Conservation (phyloP, 306 rosid genomes). For the Quercus agrifolia region DNA sequence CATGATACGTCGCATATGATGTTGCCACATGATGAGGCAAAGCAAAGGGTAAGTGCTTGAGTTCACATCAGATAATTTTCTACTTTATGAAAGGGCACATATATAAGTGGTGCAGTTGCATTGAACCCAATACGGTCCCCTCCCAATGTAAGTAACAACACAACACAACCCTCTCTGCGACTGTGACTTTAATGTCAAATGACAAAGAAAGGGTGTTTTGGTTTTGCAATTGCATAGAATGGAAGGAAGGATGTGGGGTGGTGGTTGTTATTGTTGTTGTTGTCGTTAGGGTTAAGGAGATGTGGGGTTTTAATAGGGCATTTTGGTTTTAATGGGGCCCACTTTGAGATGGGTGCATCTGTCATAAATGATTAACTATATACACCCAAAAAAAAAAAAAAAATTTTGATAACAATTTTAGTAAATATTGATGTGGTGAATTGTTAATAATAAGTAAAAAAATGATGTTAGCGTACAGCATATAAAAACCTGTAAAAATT, state of each 20-base stretch:
- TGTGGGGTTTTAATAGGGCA: slow-evolving; percentile 23
- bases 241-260: slow-evolving; percentile 34
- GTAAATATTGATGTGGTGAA: too few species aligned
- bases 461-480: fast-evolving
- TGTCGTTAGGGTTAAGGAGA: slow-evolving; percentile 25
- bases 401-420: too few species aligned
- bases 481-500: too few species aligned
- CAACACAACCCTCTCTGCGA: slow-evolving; percentile 20
- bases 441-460: too few species aligned
- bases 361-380: background rate
- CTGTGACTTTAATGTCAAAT: slow-evolving; percentile 62
- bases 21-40: slow-evolving; percentile 59
- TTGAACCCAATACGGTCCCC: slow-evolving; percentile 57
- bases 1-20: slow-evolving; percentile 60
- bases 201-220: slow-evolving; percentile 38
- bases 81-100: slow-evolving; percentile 31
- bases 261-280: slow-evolving; percentile 21
- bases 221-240: slow-evolving; percentile 25
- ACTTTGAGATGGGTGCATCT: slow-evolving; percentile 18
- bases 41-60: slow-evolving; percentile 30
- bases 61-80: slow-evolving; percentile 46
- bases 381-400: background rate
- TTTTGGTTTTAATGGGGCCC: slow-evolving; percentile 24
- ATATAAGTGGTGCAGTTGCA: slow-evolving; percentile 53
- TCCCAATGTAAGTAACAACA: slow-evolving; percentile 5